Evolutionary conservation across 768 basidiomycete species (phyloP).

Genomic region (Mycena crocata): DNA sequence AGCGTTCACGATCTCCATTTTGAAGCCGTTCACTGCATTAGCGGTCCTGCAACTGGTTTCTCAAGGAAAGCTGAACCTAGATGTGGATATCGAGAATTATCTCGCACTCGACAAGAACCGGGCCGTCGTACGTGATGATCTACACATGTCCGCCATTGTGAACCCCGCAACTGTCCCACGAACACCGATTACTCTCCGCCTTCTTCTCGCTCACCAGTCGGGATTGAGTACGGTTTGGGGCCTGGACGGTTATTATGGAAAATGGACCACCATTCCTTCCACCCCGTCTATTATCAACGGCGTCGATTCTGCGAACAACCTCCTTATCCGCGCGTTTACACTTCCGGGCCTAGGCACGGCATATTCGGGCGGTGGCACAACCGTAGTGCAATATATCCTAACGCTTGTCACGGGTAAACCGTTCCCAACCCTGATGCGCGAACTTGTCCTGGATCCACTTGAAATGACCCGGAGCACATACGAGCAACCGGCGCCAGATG

Average conservation of each 20-base stretch:
- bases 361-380: constrained; percentile 23
- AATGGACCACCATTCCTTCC: constrained; percentile 4
- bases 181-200: constrained; percentile 20
- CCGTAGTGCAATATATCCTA: constrained; percentile 21
- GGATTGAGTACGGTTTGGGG: constrained; percentile 23
- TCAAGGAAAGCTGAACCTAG: constrained; percentile 14
- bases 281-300: constrained; percentile 13
- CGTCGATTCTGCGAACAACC: constrained; percentile 7
- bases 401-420: constrained; percentile 23
- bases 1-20: too few species aligned
- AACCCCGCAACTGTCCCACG: constrained; percentile 19
- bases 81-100: constrained; percentile 19
- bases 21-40: constrained; percentile 20
- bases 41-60: constrained; percentile 24
- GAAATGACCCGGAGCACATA: constrained; percentile 22
- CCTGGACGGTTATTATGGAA: constrained; percentile 7
- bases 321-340: constrained; percentile 26
- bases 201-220: constrained; percentile 23
- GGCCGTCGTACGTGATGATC: background rate
- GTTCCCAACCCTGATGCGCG: constrained; percentile 22
- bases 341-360: constrained; percentile 22
- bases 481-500: constrained; percentile 2
- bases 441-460: constrained; percentile 23
- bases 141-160: constrained; percentile 5
- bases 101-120: constrained; percentile 10